Evolutionary conservation across 306 rosid species (phyloP).

Genomic region (Vigna angularis): DNA sequence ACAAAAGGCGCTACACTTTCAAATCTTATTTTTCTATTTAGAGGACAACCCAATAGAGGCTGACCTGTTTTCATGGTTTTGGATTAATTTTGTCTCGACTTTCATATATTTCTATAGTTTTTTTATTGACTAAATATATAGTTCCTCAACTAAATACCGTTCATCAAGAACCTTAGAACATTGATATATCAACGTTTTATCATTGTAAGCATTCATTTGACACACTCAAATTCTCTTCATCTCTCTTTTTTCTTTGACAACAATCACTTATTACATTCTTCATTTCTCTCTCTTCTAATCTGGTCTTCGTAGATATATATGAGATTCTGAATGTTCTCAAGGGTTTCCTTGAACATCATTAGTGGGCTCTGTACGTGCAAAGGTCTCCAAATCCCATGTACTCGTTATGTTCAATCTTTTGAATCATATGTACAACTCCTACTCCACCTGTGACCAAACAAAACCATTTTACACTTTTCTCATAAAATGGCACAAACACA

Average conservation of each 20-base stretch:
- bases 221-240: background rate
- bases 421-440: slow-evolving; percentile 65
- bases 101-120: too few species aligned
- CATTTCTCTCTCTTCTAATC: background rate
- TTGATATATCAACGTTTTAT: background rate
- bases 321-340: background rate
- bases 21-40: too few species aligned
- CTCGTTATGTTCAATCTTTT: slow-evolving; percentile 53
- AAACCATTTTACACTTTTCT: background rate
- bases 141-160: background rate
- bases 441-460: slow-evolving; percentile 59
- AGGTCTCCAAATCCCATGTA: slow-evolving; percentile 74
- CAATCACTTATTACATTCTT: background rate
- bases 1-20: too few species aligned
- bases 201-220: background rate
- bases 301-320: background rate
- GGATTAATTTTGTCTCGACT: too few species aligned
- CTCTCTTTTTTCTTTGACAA: background rate
- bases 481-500: slow-evolving; percentile 54
- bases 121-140: background rate
- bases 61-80: too few species aligned
- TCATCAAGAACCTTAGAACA: background rate
- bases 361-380: slow-evolving; percentile 32
- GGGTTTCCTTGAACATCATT: background rate
- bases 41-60: too few species aligned